phyloP scores from a whole-genome alignment of 2,329 filamentous ascomycete genomes.

The Ceratocystis lukuohia region DNA sequence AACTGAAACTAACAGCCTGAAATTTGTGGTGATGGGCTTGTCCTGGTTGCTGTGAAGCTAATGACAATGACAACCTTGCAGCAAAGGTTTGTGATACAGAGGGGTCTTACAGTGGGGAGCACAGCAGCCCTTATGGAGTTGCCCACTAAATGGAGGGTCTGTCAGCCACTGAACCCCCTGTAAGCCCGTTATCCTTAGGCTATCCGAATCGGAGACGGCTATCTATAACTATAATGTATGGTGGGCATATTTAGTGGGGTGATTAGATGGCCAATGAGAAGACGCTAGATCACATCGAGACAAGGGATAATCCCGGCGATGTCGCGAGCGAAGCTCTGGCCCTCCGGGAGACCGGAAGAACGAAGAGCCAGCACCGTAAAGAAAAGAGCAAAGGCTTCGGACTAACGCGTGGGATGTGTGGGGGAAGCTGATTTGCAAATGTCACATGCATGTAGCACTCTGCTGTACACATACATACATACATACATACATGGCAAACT shows the following conservation, averaged over 20 bases:
- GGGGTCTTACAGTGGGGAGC: no score
- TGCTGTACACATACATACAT: no score
- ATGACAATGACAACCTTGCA: background rate
- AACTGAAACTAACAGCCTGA: constrained; percentile 8
- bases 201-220: constrained; percentile 15
- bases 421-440: background rate
- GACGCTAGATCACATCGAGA: background rate
- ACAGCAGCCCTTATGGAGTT: background rate
- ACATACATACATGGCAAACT: no score
- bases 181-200: background rate
- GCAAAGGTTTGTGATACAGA: no score
- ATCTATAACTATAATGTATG: background rate
- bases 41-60: background rate
- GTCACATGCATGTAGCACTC: background rate
- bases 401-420: background rate
- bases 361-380: background rate
- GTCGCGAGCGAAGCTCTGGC: constrained; percentile 7
- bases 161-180: background rate
- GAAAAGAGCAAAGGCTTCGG: background rate
- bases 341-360: constrained; percentile 10
- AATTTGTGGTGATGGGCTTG: constrained; percentile 15
- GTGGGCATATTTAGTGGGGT: background rate
- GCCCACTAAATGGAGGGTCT: background rate
- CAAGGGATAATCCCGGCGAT: constrained; percentile 6
- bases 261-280: constrained; percentile 3